Evolutionary conservation across 2,329 filamentous ascomycete genomes (phyloP).

Genomic region (Aspergillus clavatus): DNA sequence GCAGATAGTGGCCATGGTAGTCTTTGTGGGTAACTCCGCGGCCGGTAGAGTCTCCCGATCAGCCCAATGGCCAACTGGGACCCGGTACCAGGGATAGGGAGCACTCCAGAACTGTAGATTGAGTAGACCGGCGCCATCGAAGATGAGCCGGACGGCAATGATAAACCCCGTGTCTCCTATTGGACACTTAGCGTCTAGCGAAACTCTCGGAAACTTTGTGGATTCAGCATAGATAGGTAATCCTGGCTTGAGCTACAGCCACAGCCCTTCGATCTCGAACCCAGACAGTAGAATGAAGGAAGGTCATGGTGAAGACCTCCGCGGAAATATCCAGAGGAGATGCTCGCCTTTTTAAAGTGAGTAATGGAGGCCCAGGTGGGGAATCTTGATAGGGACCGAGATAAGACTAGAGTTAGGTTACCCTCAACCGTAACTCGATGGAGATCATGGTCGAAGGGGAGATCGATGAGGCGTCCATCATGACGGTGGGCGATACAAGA

Average conservation of each 20-base stretch:
- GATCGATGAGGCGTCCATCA: not conserved
- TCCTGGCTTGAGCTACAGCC: not conserved
- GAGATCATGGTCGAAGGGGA: too few relatives aligned
- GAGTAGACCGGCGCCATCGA: slow-evolving; percentile 2
- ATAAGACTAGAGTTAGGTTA: not conserved
- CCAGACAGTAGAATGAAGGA: not conserved
- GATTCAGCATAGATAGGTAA: not conserved
- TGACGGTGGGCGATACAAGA: not conserved
- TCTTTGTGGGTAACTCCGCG: not conserved
- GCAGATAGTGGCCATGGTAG: not conserved
- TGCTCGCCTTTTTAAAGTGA: slow-evolving; percentile 4
- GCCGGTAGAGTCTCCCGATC: not conserved
- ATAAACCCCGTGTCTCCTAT: slow-evolving; percentile 22
- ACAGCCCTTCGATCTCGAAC: not conserved
- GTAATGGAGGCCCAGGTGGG: slow-evolving; percentile 1
- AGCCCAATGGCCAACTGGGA: not conserved
- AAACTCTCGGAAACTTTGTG: not conserved
- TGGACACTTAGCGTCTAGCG: slow-evolving; percentile 8
- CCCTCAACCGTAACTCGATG: not conserved
- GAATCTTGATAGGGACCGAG: not conserved
- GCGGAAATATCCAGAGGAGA: slow-evolving; percentile 7
- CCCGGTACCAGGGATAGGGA: not conserved
- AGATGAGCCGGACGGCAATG: slow-evolving; percentile 7
- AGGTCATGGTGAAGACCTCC: slow-evolving; percentile 1
- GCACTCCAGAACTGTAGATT: not conserved